Conservation (phyloP, 139 green algal genomes). For the Axilococcus clingmanii region DNA sequence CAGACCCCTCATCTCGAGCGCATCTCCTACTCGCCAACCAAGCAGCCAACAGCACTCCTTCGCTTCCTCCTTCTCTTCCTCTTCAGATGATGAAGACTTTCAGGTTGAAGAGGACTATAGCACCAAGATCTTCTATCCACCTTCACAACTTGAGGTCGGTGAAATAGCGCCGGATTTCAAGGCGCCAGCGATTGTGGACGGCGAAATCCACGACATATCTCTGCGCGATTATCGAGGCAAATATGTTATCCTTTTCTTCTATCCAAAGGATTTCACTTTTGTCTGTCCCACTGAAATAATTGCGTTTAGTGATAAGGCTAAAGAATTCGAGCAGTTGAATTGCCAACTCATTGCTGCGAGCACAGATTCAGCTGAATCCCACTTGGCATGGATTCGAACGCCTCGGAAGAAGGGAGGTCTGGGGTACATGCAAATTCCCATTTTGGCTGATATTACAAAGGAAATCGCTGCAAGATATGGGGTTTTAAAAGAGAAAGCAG, state of each 20-base stretch:
- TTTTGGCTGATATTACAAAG: conserved; percentile 73
- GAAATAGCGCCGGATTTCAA: conserved; percentile 38
- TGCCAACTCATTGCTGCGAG: conserved; percentile 67
- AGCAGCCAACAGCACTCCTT: too few species aligned
- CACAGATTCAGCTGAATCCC: conserved; percentile 70
- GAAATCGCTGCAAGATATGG: conserved; percentile 50
- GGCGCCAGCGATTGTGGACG: conserved; percentile 51
- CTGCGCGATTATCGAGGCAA: conserved; percentile 47
- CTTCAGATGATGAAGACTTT: too few species aligned
- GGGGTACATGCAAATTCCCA: conserved; percentile 73
- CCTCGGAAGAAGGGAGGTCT: conserved; percentile 60
- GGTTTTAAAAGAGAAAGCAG: conserved; percentile 55
- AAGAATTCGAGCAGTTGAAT: conserved; percentile 72
- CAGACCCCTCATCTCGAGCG: too few species aligned
- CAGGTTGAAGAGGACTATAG: too few species aligned
- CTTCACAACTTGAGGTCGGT: conserved; percentile 32
- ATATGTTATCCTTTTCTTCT: conserved; percentile 70
- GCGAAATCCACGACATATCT: conserved; percentile 43
- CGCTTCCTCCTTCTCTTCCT: too few species aligned
- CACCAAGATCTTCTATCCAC: conserved; percentile 36
- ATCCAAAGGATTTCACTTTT: conserved; percentile 50
- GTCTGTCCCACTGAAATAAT: conserved; percentile 75
- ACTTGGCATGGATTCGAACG: conserved; percentile 77
- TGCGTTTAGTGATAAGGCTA: conserved; percentile 67
- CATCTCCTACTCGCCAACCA: too few species aligned